Conservation (phyloP, 1,139 yeast species). For the Suhomyces anneliseae region DNA sequence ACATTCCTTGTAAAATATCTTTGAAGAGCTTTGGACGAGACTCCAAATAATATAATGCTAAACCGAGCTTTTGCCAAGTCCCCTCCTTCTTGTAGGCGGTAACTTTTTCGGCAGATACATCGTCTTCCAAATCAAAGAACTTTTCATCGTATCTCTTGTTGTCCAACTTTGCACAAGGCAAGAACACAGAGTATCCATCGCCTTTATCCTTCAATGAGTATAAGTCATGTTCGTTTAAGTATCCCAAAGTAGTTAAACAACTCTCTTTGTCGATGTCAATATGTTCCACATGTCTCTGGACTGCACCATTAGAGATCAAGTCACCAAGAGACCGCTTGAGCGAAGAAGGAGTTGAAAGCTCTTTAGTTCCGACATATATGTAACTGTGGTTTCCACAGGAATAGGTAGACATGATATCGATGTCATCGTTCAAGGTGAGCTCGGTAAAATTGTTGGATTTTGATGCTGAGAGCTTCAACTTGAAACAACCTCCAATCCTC, state of each 20-base stretch:
- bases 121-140: neutral
- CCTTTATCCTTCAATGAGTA: constrained; percentile 47
- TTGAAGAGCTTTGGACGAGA: constrained; percentile 51
- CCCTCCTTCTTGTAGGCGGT: constrained; percentile 6
- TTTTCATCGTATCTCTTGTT: neutral
- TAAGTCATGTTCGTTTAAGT: constrained; percentile 31
- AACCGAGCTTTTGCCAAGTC: constrained; percentile 70
- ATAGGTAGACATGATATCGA: constrained; percentile 42
- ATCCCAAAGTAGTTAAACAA: constrained; percentile 38
- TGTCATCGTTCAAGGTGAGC: constrained; percentile 39
- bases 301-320: constrained; percentile 37
- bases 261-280: constrained; percentile 35
- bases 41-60: constrained; percentile 61
- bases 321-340: constrained; percentile 41
- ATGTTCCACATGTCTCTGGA: constrained; percentile 32
- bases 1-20: constrained; percentile 53
- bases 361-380: constrained; percentile 64
- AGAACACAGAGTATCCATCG: constrained; percentile 69
- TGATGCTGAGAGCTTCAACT: constrained; percentile 44
- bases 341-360: constrained; percentile 37
- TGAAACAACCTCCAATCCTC: constrained; percentile 43
- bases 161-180: constrained; percentile 62
- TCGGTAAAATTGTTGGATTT: constrained; percentile 38
- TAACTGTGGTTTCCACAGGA: constrained; percentile 51
- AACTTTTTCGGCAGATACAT: neutral